Conservation (phyloP, 2,329 filamentous ascomycete genomes). For the Gremmenia infestans region DNA sequence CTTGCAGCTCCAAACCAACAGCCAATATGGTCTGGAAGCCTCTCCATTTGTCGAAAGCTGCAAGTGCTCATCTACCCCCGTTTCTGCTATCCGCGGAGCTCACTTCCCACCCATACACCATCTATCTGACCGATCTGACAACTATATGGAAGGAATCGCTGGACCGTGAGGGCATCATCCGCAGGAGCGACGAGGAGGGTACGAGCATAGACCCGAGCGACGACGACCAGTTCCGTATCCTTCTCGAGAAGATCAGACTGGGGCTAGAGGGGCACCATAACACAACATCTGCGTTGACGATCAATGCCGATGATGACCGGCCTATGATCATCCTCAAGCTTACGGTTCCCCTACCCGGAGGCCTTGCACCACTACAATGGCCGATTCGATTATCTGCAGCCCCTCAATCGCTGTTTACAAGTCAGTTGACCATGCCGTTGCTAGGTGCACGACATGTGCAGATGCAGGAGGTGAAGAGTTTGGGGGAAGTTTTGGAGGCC, state of each 20-base stretch:
- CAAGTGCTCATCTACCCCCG: constrained; percentile 43
- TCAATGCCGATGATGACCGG: constrained; percentile 37
- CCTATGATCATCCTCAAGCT: constrained; percentile 40
- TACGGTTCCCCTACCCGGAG: constrained; percentile 56
- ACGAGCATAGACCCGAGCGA: constrained; percentile 68
- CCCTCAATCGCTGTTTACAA: constrained; percentile 35
- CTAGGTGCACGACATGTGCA: constrained; percentile 40
- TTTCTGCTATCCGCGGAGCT: constrained; percentile 60
- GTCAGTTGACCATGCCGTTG: constrained; percentile 44
- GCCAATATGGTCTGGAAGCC: constrained; percentile 25
- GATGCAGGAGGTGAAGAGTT: constrained; percentile 37
- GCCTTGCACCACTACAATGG: constrained; percentile 61
- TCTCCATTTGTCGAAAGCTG: constrained; percentile 15
- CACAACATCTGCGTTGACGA: constrained; percentile 39
- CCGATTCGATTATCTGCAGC: constrained; percentile 48
- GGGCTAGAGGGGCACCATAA: constrained; percentile 40
- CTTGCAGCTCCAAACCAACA: background rate
- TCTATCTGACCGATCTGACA: constrained; percentile 67
- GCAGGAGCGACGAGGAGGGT: constrained; percentile 55
- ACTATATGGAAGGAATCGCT: constrained; percentile 68
- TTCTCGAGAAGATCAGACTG: constrained; percentile 58
- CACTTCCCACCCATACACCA: constrained; percentile 50
- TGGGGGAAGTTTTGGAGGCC: constrained; percentile 42
- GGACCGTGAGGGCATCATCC: constrained; percentile 55
- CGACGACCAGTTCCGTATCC: constrained; percentile 59